Conservation (phyloP, 768 basidiomycete genomes). For the Chlorophyllum brunneum region DNA sequence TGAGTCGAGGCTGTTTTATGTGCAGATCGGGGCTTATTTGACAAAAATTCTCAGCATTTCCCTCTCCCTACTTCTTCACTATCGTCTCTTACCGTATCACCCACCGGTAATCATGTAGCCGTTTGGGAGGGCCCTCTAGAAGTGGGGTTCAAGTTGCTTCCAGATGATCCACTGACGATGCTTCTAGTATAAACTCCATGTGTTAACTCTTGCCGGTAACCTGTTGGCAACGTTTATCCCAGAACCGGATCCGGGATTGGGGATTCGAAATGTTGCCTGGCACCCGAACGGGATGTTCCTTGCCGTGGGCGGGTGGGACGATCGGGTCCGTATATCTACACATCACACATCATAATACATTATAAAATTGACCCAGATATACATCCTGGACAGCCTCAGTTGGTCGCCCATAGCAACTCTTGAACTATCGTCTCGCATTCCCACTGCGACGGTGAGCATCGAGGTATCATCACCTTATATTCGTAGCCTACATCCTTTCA, state of each 20-base stretch:
- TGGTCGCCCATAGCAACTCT: conserved; percentile 69
- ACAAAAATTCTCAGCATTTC: conserved; percentile 59
- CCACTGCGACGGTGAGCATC: conserved; percentile 48
- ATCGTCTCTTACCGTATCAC: conserved; percentile 70
- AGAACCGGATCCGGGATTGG: conserved; percentile 76
- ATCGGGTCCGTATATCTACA: conserved; percentile 50
- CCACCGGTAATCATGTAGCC: conserved; percentile 70
- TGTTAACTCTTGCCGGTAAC: conserved; percentile 65
- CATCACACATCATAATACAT: neutral
- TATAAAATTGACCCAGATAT: conserved; percentile 42
- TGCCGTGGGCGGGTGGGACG: conserved; percentile 85
- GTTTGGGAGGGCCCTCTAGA: conserved; percentile 86
- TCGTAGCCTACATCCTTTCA: conserved; percentile 23
- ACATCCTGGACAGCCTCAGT: conserved; percentile 70
- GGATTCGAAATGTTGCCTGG: conserved; percentile 78
- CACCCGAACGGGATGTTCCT: conserved; percentile 83
- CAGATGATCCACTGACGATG: conserved; percentile 4
- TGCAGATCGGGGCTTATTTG: neutral
- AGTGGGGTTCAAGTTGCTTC: conserved; percentile 34
- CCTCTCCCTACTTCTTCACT: conserved; percentile 71
- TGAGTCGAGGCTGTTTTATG: conserved; percentile 32
- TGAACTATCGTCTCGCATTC: conserved; percentile 56
- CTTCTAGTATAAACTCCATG: conserved; percentile 68
- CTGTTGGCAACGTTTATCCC: conserved; percentile 66
- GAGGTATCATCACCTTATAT: neutral